Evolutionary conservation across 306 rosid genomes (phyloP).

Genomic region (Arachis stenosperma): DNA sequence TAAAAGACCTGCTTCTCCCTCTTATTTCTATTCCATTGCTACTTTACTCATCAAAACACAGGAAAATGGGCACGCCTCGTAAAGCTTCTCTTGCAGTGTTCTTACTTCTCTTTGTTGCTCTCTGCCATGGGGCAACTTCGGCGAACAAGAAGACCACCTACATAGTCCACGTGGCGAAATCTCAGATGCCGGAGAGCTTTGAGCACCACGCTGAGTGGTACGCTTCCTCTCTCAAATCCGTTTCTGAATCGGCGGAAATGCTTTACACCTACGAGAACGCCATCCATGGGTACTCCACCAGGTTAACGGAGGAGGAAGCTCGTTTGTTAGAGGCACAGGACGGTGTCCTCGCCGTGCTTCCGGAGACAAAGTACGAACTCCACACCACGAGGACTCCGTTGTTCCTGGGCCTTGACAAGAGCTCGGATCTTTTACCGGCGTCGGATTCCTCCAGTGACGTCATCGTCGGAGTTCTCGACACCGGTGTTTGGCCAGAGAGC

Average conservation of each 20-base stretch:
- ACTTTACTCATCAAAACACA: background rate
- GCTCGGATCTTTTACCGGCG: slow-evolving; percentile 46
- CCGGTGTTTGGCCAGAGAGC: slow-evolving; percentile 91
- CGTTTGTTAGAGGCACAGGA: slow-evolving; percentile 49
- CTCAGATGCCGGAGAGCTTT: slow-evolving; percentile 73
- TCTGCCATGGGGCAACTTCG: slow-evolving; percentile 34
- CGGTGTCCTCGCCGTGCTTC: slow-evolving; percentile 72
- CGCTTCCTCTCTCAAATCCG: slow-evolving; percentile 70
- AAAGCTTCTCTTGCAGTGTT: background rate
- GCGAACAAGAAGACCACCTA: slow-evolving; percentile 54
- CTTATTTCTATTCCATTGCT: background rate
- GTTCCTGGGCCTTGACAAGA: slow-evolving; percentile 78
- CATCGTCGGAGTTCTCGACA: slow-evolving; percentile 71
- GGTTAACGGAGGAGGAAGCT: slow-evolving; percentile 67
- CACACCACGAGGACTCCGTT: slow-evolving; percentile 91
- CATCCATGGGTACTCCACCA: slow-evolving; percentile 82
- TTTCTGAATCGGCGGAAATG: slow-evolving; percentile 69
- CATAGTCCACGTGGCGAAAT: slow-evolving; percentile 79
- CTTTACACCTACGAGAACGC: slow-evolving; percentile 74
- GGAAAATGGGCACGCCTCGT: slow-evolving; percentile 30
- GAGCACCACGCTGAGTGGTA: slow-evolving; percentile 81
- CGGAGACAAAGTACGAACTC: slow-evolving; percentile 73
- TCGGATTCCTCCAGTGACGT: slow-evolving; percentile 60
- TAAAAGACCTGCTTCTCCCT: background rate
- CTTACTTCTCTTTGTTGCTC: slow-evolving; percentile 34